Evolutionary conservation across 768 basidiomycete genomes (phyloP), one percentile per base, ranked within the genome.

Genomic region (Boletus pseudopeckii): DNA sequence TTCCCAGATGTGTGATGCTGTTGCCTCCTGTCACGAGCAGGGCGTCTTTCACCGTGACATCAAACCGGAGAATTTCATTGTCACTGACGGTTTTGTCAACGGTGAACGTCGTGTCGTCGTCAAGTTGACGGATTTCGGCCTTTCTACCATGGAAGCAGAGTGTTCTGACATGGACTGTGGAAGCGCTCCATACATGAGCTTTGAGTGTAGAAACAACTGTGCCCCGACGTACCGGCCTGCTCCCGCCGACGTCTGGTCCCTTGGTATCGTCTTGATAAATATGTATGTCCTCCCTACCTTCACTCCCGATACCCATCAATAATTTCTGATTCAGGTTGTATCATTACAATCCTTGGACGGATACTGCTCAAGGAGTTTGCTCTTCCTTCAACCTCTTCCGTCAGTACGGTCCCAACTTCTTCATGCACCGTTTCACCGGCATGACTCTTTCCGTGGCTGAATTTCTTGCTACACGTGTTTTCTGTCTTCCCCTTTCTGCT

Each of bases 21-120:
- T 99, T 13, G 91, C 92, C 4, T 84, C 88, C 7, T 98, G 96
- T 73, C 96, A 99, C 68, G 86, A 86, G 17, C 84, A 87, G 56
- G 86, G 86, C 36, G 90, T 99, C 56, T 92, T 87, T 67, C 96
- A 99, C 69, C 85, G 96, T 56, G 96, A 99, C 72, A 98, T 99
- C 81, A 99, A 99, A 75, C 96, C 96, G 0, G 96, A 98, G 77
- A 98, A 98, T 75, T 94, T 95, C 64, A 95, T 95, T 68, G 92
- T 95, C 64, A 93, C 92, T 0, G 91, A 95, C 63, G 90, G 84
- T 15, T 82, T 80, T 71, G 68, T 74, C 36, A 77, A 80, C 18
- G 66, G 76, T n/a, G 90, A 92, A 70, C 84, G 92, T 63, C 88
- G 88, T 67, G 96, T 99, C 56, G 75, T 96, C 50, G 94, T 98